Conservation (phyloP, 495 filamentous ascomycete species). For the Aspergillus coremiiformis region DNA sequence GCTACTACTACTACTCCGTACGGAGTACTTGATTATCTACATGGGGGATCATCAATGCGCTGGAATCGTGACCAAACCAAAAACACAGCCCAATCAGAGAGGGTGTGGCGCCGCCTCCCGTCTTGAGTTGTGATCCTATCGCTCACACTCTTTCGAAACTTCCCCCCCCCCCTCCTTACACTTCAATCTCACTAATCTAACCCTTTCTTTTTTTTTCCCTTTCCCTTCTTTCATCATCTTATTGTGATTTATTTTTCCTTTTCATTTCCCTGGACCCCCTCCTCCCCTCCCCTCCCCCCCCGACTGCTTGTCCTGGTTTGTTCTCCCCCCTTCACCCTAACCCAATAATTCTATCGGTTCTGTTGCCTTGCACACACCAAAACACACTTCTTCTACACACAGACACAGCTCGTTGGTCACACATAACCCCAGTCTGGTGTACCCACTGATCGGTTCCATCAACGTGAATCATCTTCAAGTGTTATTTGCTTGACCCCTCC, state of each 20-base stretch:
- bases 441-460: constrained; percentile 24
- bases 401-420: constrained; percentile 16
- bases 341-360: constrained; percentile 14
- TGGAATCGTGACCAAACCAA: constrained; percentile 2
- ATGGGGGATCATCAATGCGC: neutral
- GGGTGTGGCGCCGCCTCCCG: constrained; percentile 8
- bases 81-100: constrained; percentile 11
- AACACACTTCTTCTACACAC: constrained; percentile 9
- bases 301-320: constrained; percentile 11
- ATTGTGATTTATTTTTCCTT: constrained; percentile 2
- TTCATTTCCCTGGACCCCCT: constrained; percentile 10
- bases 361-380: constrained; percentile 8
- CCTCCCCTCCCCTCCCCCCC: constrained; percentile 11
- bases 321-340: constrained; percentile 3
- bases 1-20: no score
- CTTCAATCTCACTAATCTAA: constrained; percentile 1
- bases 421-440: constrained; percentile 16
- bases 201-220: neutral
- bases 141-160: constrained; percentile 1
- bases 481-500: neutral
- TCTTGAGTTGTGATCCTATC: constrained; percentile 9
- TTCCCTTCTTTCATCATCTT: constrained; percentile 7
- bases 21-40: no score
- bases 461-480: constrained; percentile 17
- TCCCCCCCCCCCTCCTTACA: neutral